These are phyloP conservation scores for Podospora pseudopauciseta DNA, from an alignment of 495 filamentous ascomycete genomes.

Conservation along the genomic window DNA sequence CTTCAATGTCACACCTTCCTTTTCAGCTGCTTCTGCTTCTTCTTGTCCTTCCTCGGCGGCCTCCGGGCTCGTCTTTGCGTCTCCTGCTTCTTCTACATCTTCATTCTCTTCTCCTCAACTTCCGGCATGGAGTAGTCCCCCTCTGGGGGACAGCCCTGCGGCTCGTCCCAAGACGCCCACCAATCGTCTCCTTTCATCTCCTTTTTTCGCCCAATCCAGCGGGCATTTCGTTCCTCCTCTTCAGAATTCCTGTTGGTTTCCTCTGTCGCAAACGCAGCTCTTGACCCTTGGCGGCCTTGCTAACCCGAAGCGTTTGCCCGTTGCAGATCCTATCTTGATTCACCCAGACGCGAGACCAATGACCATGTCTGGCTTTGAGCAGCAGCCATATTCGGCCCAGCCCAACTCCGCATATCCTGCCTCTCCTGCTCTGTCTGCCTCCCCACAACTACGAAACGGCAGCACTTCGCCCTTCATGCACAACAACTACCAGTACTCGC, in stretches of 20 bases:
- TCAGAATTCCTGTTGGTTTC: conserved; percentile 61
- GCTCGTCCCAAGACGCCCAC: conserved; percentile 24
- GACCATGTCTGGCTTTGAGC: conserved; percentile 42
- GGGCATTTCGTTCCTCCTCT: conserved; percentile 59
- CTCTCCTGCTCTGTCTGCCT: conserved; percentile 46
- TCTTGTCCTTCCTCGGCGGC: conserved; percentile 22
- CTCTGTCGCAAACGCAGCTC: conserved; percentile 32
- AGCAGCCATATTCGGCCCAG: conserved; percentile 36
- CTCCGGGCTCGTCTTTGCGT: conserved; percentile 45
- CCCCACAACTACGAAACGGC: conserved; percentile 44
- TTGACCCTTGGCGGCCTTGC: conserved; percentile 19
- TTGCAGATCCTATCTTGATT: conserved; percentile 47
- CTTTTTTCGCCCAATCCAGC: conserved; percentile 55
- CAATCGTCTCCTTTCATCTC: conserved; percentile 29
- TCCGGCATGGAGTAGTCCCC: conserved; percentile 32
- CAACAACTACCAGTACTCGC: conserved; percentile 63
- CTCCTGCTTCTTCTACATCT: conserved; percentile 48
- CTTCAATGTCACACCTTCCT: conserved; percentile 22
- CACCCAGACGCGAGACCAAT: conserved; percentile 48
- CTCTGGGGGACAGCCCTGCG: conserved; percentile 23
- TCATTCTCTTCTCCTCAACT: conserved; percentile 39
- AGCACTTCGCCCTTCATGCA: conserved; percentile 45
- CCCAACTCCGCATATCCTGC: conserved; percentile 40
- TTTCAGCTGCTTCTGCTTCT: conserved; percentile 23
- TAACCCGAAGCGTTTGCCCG: conserved; percentile 27